Percentiles rank a stretch among this genome's conserved stretches.
These are phyloP conservation scores for Juglanconis juglandina DNA, from an alignment of 2,329 filamentous ascomycete genomes.

Conservation along the genomic window DNA sequence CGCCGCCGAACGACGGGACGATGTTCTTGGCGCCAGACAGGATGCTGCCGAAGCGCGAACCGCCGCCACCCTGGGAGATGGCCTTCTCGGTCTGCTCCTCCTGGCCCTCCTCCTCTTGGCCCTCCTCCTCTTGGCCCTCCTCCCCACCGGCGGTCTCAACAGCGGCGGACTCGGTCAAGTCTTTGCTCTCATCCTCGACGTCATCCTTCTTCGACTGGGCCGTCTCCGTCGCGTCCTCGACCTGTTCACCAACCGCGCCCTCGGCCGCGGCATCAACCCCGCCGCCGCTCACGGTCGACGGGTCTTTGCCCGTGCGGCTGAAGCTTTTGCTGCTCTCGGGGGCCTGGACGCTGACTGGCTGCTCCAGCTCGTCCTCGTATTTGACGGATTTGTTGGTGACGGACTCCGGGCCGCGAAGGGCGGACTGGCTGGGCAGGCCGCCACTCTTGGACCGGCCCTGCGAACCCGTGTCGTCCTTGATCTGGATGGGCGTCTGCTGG, in stretches of 20 bases:
- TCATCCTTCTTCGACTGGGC: conserved; percentile 10
- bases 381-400: conserved; percentile 19
- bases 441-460: conserved; percentile 12
- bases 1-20: conserved; percentile 8
- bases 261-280: conserved; percentile 2
- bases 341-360: conserved; percentile 10
- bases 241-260: neutral
- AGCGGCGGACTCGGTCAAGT: conserved; percentile 19
- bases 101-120: neutral
- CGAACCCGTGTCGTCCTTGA: conserved; percentile 11
- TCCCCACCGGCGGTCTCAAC: conserved; percentile 16
- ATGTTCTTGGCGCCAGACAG: conserved; percentile 14
- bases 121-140: conserved; percentile 1
- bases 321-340: conserved; percentile 16
- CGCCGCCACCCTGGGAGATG: neutral
- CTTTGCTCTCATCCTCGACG: conserved; percentile 18
- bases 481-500: neutral
- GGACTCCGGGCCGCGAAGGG: conserved; percentile 9
- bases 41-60: conserved; percentile 16
- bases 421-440: conserved; percentile 2
- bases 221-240: conserved; percentile 4
- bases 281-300: conserved; percentile 12
- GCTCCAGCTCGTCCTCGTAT: conserved; percentile 17
- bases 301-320: conserved; percentile 17
- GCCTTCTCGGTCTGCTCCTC: conserved; percentile 1